Base-by-base conservation (phyloP, 257 asterid genomes). In the Rauvolfia tetraphylla region DNA sequence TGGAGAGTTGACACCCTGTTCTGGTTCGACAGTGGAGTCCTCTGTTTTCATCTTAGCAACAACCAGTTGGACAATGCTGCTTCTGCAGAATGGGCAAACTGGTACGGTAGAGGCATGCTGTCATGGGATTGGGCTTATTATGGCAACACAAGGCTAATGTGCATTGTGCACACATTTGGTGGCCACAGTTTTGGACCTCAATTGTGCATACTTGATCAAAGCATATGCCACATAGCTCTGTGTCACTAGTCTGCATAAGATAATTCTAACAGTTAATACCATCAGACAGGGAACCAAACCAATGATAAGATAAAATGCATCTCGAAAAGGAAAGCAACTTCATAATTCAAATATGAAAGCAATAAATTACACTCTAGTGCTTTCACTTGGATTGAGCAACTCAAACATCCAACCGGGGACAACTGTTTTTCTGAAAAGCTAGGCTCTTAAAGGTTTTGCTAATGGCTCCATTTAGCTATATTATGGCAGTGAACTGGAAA, bases 151-250 rank as follows among this genome's bases (percentile, higher is more conserved):
- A 80, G 41, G 97, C 91, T 14, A 95, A 86, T 13, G 92, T 85
- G 83, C 99, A 95, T n/a, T 90, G 97, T 13, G 98, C 99, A 73
- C 99, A 95, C 99, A 95, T 95, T 33, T 74, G 93, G 81, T 95
- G 99, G 44, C 96, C 94, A 57, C 99, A 95, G 11, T 88, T 91
- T 82, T 88, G 97, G 75, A 92, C 97, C 81, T 95, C 96, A 22
- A 95, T 95, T 0, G 92, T 89, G 90, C 99, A 95, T 57, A 81
- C 84, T 86, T 95, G 96, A 75, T 95, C 98, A 15, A 95, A 92
- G 85, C 99, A 95, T 85, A 95, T 92, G 86, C 91, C 90, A 78
- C 99, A 95, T 53, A 95, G 86, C 62, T 91, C 99, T 2, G 88
- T 66, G n/a, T 91, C 97, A 46, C 91, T 87, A 76, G 83, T 90